Conservation (phyloP, 1,284 basidiomycete genomes). For the Gomphus sp. region DNA sequence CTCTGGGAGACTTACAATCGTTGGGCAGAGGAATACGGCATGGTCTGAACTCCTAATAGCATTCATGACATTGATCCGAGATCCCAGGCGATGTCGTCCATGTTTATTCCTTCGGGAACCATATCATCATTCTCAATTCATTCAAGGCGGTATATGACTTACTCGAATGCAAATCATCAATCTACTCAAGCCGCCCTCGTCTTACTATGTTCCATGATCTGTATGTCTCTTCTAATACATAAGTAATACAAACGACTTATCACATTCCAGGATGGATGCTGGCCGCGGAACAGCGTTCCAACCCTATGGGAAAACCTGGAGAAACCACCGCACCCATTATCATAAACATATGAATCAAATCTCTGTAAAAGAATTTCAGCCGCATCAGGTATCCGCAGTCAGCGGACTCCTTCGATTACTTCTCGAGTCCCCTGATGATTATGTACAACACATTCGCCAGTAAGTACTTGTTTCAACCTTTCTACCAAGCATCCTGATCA, state of each 20-base stretch:
- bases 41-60: background rate
- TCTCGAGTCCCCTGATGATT: constrained; percentile 19
- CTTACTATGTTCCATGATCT: constrained; percentile 1
- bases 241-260: background rate
- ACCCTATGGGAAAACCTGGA: constrained; percentile 26
- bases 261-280: background rate
- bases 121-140: constrained; percentile 20
- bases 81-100: constrained; percentile 11
- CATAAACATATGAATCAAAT: constrained; percentile 21
- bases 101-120: constrained; percentile 13
- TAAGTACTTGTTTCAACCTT: constrained; percentile 9
- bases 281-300: constrained; percentile 22
- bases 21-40: constrained; percentile 6
- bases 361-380: constrained; percentile 18
- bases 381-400: constrained; percentile 23
- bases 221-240: background rate
- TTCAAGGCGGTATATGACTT: too few relatives aligned
- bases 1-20: constrained; percentile 1
- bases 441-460: constrained; percentile 21
- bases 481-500: too few relatives aligned
- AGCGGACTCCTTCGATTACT: constrained; percentile 22
- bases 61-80: too few relatives aligned
- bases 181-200: constrained; percentile 13
- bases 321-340: constrained; percentile 26
- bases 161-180: too few relatives aligned